Conservation (phyloP, 768 basidiomycete genomes). For the Kwoniella botswanensis region DNA sequence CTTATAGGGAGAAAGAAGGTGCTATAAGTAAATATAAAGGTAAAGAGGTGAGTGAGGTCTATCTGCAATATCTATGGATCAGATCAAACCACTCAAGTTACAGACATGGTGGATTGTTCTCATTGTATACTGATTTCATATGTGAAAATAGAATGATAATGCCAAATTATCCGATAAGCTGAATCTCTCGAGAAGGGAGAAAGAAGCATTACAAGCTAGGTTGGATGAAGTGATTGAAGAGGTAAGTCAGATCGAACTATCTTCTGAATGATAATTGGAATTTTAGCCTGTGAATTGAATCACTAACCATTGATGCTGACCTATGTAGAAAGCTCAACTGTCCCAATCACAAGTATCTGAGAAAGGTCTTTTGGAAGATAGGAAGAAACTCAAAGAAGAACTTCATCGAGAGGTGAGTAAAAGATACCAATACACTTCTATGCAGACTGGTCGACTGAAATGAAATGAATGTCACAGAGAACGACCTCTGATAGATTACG, state of each 20-base stretch:
- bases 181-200: slow-evolving; percentile 12
- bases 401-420: slow-evolving; percentile 4
- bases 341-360: background rate
- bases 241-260: background rate
- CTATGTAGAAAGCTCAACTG: background rate
- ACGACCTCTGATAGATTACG: slow-evolving; percentile 13
- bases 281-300: no score
- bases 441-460: no score
- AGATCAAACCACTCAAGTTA: background rate
- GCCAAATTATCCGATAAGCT: slow-evolving; percentile 22
- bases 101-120: background rate
- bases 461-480: background rate
- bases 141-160: slow-evolving; percentile 5
- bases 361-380: background rate
- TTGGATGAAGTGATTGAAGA: slow-evolving; percentile 7
- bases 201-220: slow-evolving; percentile 1
- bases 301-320: background rate
- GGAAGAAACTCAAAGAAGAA: slow-evolving; percentile 13
- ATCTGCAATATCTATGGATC: background rate
- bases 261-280: no score
- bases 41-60: slow-evolving; percentile 2
- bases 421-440: background rate
- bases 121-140: background rate
- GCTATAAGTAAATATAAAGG: background rate
- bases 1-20: slow-evolving; percentile 7